These are phyloP conservation scores for Scutellaria minor DNA, from an alignment of 257 asterid species.

Conservation along the genomic window DNA sequence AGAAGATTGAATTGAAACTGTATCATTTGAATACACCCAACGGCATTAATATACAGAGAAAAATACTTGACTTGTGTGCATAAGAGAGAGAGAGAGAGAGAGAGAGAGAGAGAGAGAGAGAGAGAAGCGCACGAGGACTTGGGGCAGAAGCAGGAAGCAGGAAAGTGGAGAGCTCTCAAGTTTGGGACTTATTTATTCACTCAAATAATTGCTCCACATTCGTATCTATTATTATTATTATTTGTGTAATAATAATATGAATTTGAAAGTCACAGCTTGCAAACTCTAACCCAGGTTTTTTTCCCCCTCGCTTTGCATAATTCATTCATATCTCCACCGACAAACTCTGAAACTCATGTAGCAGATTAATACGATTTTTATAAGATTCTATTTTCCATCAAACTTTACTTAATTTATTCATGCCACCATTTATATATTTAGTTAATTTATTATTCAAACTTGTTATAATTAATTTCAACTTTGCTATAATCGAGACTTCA, in stretches of 20 bases:
- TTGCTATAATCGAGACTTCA: no score
- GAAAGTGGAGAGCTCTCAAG: conserved; percentile 37
- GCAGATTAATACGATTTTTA: no score
- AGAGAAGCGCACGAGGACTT: conserved; percentile 48
- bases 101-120: conserved; percentile 25
- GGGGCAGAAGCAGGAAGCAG: conserved; percentile 37
- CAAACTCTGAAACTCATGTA: conserved; percentile 24
- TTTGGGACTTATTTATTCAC: conserved; percentile 16
- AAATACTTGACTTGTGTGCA: not conserved
- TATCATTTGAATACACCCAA: not conserved
- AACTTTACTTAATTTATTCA: no score
- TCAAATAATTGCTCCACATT: conserved; percentile 3
- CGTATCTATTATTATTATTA: no score
- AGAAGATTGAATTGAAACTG: no score
- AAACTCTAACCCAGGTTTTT: conserved; percentile 31
- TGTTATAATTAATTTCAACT: no score
- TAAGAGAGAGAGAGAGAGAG: not conserved
- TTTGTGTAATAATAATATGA: not conserved
- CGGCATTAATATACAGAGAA: not conserved
- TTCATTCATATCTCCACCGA: conserved; percentile 45
- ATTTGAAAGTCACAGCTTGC: conserved; percentile 44
- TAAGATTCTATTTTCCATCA: no score
- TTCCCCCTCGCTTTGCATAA: not conserved
- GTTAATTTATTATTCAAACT: no score
- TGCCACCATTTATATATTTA: no score